Evolutionary conservation across 306 rosid genomes (phyloP), one percentile per base, ranked within the genome.

Genomic region (Cicer yamashitae): DNA sequence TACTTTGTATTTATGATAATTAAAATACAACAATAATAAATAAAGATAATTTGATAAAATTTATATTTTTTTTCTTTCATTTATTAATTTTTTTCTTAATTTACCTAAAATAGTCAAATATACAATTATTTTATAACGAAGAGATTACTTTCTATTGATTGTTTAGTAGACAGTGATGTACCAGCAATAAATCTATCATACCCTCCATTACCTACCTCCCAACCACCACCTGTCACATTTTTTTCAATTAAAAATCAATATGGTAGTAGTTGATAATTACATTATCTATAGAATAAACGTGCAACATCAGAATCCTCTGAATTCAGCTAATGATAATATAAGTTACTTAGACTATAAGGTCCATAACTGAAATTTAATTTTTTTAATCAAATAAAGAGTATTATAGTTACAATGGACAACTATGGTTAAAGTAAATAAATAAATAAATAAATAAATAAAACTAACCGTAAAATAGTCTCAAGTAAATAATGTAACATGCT

Each of bases 141-240:
- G 2, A 2, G 4, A 25, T 25, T 25, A 25, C 4, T 79, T 65
- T 46, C 15, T 22, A 57, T 58, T 25, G 15, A 41, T 75, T 58
- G 34, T 70, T 77, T 25, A 20, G 45, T 44, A 67, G 82, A 81
- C 54, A 71, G 51, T 75, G 86, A 86, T 75, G 75, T 48, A 25
- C 71, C 80, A 72, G 67, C 70, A 60, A 76, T 53, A 57, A 84
- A 82, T 76, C 34, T 68, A 58, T 38, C 37, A 77, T 47, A 47
- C 82, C 84, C 67, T 51, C 75, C 41, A 40, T 10, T 50, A 60
- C 76, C 83, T 39, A 77, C 70, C 67, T 14, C 7, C 80, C 77
- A 84, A 70, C 84, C 53, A 70, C 79, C 84, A 50, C 70, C 80
- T 70, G 69, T 45, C 73, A n/a, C 61, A 44, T 59, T 59, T 73